Base-by-base conservation (phyloP, 768 basidiomycete genomes). In the Lepiota venenata region DNA sequence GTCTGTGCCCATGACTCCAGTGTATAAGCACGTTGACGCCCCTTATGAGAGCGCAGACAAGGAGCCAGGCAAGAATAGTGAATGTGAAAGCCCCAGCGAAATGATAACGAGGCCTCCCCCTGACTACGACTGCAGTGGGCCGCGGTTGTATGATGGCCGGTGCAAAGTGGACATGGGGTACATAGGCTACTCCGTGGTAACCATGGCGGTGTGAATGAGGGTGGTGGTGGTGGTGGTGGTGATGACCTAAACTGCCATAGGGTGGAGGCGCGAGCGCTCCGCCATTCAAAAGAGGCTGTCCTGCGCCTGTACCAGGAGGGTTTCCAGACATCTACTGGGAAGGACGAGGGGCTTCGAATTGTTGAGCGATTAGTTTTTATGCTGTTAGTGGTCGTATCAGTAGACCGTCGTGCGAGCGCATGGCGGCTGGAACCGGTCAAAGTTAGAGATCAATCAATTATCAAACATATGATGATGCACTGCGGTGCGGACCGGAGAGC, bases 401-500 rank as follows among this genome's bases (percentile, higher is more conserved):
- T n/a, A n/a, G n/a, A n/a, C n/a, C n/a, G n/a, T n/a, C n/a, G n/a
- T n/a, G n/a, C n/a, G n/a, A n/a, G n/a, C n/a, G n/a, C n/a, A n/a
- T n/a, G n/a, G n/a, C n/a, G n/a, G n/a, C n/a, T n/a, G n/a, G n/a
- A n/a, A n/a, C n/a, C n/a, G 25, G 49, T 35, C 27, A 18, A 20
- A 18, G 50, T 22, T 43, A 35, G n/a, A 21, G 35, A 45, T 52
- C 51, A 52, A 22, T 38, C 20, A 14, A 36, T n/a, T n/a, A n/a
- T n/a, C n/a, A n/a, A n/a, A 45, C 51, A 52, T 52, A 52, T 37
- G 50, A 40, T 32, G 16, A n/a, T n/a, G n/a, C 15, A 2, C 21
- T n/a, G 14, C n/a, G 21, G 40, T 51, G 50, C 43, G 43, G 43
- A 44, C 25, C 2, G 43, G 21, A 15, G 32, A 8, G 32, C 32